Evolutionary conservation across 345 rosid genomes (phyloP).

Genomic region (Populus tremula): DNA sequence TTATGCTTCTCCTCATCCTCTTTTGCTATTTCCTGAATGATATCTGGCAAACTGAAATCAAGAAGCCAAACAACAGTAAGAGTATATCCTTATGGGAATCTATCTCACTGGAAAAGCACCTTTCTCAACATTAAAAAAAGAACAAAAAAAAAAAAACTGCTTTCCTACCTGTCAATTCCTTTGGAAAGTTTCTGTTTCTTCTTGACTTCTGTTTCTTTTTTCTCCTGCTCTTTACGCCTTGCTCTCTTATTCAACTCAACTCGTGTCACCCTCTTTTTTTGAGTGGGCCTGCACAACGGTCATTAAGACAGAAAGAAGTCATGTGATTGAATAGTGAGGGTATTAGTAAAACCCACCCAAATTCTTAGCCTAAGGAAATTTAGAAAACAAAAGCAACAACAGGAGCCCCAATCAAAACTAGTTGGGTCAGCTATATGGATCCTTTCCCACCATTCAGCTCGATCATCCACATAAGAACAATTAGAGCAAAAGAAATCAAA

Average conservation of each 20-base stretch:
- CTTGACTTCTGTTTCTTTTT: slow-evolving; percentile 52
- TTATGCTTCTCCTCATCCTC: slow-evolving; percentile 79
- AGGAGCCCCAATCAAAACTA: no score
- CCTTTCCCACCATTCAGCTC: no score
- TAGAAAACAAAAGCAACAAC: neutral
- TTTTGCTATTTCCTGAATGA: slow-evolving; percentile 69
- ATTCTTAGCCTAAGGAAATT: neutral
- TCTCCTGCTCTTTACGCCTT: slow-evolving; percentile 52
- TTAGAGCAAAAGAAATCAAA: no score
- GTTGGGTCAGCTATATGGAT: no score
- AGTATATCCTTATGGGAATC: neutral
- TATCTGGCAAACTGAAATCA: slow-evolving; percentile 56
- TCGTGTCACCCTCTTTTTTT: slow-evolving; percentile 61
- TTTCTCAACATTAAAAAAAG: no score
- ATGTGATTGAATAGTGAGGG: neutral
- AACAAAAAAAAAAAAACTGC: neutral
- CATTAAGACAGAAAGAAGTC: slow-evolving; percentile 8
- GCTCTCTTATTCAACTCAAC: slow-evolving; percentile 72
- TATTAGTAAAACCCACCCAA: neutral
- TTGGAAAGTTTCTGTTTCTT: slow-evolving; percentile 44
- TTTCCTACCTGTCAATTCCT: slow-evolving; percentile 64
- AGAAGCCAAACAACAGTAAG: slow-evolving; percentile 14
- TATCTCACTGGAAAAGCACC: neutral
- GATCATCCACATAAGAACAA: no score
- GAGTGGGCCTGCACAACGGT: slow-evolving; percentile 41